Evolutionary conservation across 192 early-diverging fungal genomes (phyloP).

Genomic region (Backusella sp.): DNA sequence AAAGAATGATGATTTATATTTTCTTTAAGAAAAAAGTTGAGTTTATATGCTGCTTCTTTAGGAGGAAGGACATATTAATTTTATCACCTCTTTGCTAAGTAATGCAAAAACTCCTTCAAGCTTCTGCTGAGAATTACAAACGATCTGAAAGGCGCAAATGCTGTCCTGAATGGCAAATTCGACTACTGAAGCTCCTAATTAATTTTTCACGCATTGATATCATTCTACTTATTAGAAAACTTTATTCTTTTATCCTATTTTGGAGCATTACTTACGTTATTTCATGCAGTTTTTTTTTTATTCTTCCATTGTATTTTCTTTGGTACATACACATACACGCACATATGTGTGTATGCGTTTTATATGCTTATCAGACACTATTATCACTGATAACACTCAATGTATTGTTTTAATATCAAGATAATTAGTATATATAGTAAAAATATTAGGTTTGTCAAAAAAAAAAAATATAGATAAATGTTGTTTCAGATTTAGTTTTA

Average conservation of each 20-base stretch:
- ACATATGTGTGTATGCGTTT: too few species aligned
- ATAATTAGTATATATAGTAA: background rate
- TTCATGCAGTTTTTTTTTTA: too few species aligned
- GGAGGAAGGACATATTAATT: background rate
- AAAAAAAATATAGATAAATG: background rate
- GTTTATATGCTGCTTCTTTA: background rate
- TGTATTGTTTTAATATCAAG: background rate
- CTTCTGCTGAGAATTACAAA: background rate
- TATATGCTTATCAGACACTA: too few species aligned
- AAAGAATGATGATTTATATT: background rate
- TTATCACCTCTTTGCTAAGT: background rate
- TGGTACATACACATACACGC: too few species aligned
- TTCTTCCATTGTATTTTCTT: too few species aligned
- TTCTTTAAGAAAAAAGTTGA: background rate
- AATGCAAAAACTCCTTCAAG: background rate
- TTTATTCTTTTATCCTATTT: background rate
- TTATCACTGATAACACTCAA: too few species aligned
- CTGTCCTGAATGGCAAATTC: background rate
- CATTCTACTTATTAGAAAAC: background rate
- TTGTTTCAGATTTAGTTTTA: background rate
- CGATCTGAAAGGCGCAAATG: background rate
- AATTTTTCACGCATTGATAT: conserved; percentile 2
- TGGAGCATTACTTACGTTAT: too few species aligned
- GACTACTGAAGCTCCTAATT: conserved; percentile 1
- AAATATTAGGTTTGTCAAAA: background rate